A percentile compares a stretch with the other conserved stretches of the same genome.
These are phyloP conservation scores for Trichophyton schoenleinii DNA, from an alignment of 2,329 filamentous ascomycete genomes.

Conservation along the genomic window DNA sequence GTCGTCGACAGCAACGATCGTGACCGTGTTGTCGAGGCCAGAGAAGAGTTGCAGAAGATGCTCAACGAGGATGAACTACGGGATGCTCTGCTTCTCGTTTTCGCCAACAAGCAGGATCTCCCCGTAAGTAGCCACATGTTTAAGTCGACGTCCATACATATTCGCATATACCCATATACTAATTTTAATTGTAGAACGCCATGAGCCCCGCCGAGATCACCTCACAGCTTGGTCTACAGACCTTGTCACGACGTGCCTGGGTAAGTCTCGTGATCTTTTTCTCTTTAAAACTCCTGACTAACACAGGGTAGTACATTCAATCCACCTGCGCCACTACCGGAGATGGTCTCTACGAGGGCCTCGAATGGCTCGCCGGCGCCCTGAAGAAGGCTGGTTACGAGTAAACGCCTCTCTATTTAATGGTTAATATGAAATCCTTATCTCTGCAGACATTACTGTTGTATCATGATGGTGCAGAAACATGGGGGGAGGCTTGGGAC, in stretches of 20 bases:
- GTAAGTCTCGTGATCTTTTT: conserved; percentile 46
- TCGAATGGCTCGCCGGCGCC: conserved; percentile 79
- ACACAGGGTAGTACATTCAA: conserved; percentile 72
- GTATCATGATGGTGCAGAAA: conserved; percentile 11
- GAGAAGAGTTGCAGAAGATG: conserved; percentile 94
- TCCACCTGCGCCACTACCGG: conserved; percentile 97
- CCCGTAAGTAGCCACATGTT: conserved; percentile 54
- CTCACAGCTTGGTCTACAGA: conserved; percentile 99
- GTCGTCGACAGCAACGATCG: conserved; percentile 98
- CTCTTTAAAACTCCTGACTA: conserved; percentile 6
- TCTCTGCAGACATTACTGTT: conserved; percentile 10
- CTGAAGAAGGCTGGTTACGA: conserved; percentile 56
- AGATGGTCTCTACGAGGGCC: conserved; percentile 98
- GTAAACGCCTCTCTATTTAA: conserved; percentile 24
- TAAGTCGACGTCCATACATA: not conserved
- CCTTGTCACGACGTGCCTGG: conserved; percentile 96
- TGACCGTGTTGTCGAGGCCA: conserved; percentile 92
- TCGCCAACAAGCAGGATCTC: conserved; percentile 99
- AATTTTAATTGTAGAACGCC: conserved; percentile 59
- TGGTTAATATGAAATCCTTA: conserved; percentile 12
- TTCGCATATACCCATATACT: conserved; percentile 4
- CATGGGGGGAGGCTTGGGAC: conserved; percentile 8
- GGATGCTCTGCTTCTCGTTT: conserved; percentile 90
- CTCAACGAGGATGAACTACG: conserved; percentile 98
- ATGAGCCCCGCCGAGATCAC: conserved; percentile 99